Evolutionary conservation across 1,284 basidiomycete species (phyloP), one percentile per base, ranked within the genome.

Genomic region (Melampsora larici-populina): DNA sequence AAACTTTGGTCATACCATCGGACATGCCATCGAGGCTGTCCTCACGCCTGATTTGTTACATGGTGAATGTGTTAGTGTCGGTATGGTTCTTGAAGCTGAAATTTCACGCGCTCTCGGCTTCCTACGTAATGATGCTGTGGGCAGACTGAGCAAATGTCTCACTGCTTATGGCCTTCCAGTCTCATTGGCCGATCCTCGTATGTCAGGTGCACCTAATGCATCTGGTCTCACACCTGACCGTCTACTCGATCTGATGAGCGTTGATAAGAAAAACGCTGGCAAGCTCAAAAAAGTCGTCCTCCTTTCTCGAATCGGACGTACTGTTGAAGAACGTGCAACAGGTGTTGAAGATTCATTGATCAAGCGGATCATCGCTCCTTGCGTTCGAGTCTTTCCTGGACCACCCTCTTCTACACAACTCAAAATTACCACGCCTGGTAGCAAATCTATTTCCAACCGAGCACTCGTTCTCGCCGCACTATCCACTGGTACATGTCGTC

Each of bases 201-300:
- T 93, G 2, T 90, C 91, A 2, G 88, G 90, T 0, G 73, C 79
- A 26, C 70, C 68, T 17, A 78, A 78, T 24, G 43, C 69, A 26
- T 88, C 88, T 67, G 86, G 88, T 72, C 88, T 98, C 78, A 90
- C 90, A 18, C 90, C 94, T 70, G 90, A 93, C 79, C 88, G 89
- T 26, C 87, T 99, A 18, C 88, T 99, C 64, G 94, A 98, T 84
- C 92, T 97, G 83, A 89, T 89, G 88, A 88, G 88, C 80, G 90
- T 99, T 79, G 96, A 99, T 88, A 99, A 99, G 88, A 99, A 99
- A 88, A 99, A 99, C 84, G 90, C 90, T 78, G 96, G 75, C 82
- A 88, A 76, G 58, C 89, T 90, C 81, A 97, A 97, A 87, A 97
- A 97, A 86, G 89, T 99, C 79, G 97, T 99, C 65, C 87, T 99